Conservation (phyloP, 805 yeast genomes). For the Nakazawaea ernobii region DNA sequence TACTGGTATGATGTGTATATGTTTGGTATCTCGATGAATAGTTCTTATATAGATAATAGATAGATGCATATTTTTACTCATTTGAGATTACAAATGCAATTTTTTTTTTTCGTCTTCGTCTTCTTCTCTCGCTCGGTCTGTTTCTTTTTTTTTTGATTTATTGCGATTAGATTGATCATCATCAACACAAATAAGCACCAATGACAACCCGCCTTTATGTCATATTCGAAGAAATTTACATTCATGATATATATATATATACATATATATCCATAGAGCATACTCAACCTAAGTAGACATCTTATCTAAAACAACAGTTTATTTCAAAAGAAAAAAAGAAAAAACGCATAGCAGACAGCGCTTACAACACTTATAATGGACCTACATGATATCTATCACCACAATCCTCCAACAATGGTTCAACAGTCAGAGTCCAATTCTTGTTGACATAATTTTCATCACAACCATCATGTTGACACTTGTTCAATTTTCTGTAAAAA, state of each 20-base stretch:
- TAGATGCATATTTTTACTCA: not conserved
- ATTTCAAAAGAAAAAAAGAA: not conserved
- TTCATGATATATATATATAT: not conserved
- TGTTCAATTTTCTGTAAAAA: constrained; percentile 9
- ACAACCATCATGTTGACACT: constrained; percentile 13
- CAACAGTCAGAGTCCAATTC: constrained; percentile 9
- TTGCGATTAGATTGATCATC: too few relatives aligned
- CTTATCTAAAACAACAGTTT: not conserved
- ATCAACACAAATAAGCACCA: too few relatives aligned
- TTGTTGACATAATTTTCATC: constrained; percentile 11
- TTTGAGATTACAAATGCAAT: not conserved
- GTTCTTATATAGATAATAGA: too few relatives aligned
- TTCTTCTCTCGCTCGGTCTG: too few relatives aligned
- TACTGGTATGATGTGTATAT: constrained; percentile 19
- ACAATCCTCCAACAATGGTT: constrained; percentile 12
- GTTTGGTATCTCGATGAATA: not conserved
- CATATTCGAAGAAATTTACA: not conserved
- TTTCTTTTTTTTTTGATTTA: too few relatives aligned
- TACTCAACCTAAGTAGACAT: not conserved
- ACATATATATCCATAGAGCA: not conserved
- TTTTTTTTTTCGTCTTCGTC: not conserved
- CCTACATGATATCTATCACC: constrained; percentile 12
- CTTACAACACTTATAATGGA: constrained; percentile 2
- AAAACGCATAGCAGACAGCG: not conserved
- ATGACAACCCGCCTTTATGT: too few relatives aligned